A percentile compares a stretch with the other conserved stretches of the same genome.
Conservation (phyloP, 306 rosid genomes). For the Ceratonia siliqua region DNA sequence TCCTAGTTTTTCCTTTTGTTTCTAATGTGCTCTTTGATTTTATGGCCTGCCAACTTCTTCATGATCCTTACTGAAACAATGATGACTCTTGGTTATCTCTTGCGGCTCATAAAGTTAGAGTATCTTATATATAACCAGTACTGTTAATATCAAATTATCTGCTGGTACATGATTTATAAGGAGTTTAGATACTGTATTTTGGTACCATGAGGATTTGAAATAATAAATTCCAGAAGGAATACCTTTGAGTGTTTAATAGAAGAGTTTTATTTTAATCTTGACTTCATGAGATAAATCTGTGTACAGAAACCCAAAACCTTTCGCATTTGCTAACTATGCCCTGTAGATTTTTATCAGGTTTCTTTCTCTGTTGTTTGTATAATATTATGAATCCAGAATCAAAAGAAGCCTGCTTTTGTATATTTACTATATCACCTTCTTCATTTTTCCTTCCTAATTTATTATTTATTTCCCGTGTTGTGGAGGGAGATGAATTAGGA, state of each 20-base stretch:
- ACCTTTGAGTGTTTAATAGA: conserved; percentile 1
- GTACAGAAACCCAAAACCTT: not conserved
- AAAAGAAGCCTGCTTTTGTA: not conserved
- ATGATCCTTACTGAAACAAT: too few relatives aligned
- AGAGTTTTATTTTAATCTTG: conserved; percentile 13
- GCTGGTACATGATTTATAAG: not conserved
- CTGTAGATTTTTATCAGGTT: not conserved
- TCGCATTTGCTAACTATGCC: conserved; percentile 8
- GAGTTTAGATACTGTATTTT: not conserved
- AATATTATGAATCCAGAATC: conserved; percentile 7
- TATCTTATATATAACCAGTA: too few relatives aligned
- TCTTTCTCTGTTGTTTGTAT: not conserved
- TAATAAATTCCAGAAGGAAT: not conserved
- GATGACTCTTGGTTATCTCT: too few relatives aligned
- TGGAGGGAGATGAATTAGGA: not conserved
- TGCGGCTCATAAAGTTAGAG: too few relatives aligned
- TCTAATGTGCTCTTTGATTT: too few relatives aligned
- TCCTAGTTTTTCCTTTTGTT: too few relatives aligned
- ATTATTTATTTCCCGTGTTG: not conserved
- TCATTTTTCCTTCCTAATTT: conserved; percentile 6
- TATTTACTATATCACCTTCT: not conserved
- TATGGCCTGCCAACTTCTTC: too few relatives aligned
- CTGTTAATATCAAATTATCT: too few relatives aligned
- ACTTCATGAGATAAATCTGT: not conserved
- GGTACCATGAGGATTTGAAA: not conserved